These are phyloP conservation scores for Gigaspora rosea DNA, from an alignment of 192 early-diverging fungal genomes.

Conservation along the genomic window DNA sequence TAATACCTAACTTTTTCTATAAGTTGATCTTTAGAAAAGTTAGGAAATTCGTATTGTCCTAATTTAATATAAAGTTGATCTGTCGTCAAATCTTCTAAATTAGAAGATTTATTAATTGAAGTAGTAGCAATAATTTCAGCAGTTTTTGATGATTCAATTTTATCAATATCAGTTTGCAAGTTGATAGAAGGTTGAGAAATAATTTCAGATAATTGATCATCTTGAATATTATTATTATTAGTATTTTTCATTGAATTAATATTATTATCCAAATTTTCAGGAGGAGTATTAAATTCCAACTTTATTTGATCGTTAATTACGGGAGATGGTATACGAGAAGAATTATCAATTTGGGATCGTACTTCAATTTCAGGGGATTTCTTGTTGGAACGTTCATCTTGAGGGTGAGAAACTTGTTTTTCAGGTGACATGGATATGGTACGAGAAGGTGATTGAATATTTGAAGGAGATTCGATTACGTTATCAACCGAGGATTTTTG, in stretches of 20 bases:
- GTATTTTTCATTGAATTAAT: not conserved
- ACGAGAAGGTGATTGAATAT: too few species aligned
- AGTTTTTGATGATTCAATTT: slow-evolving; percentile 23
- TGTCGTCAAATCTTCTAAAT: slow-evolving; percentile 2
- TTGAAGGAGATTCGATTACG: not conserved
- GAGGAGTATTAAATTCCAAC: not conserved
- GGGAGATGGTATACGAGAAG: not conserved
- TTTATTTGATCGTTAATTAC: not conserved
- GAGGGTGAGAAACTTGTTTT: not conserved
- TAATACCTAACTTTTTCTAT: slow-evolving; percentile 1
- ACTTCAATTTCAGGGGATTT: not conserved
- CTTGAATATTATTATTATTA: not conserved
- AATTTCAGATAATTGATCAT: not conserved
- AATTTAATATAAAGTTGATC: not conserved
- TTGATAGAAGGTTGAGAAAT: too few species aligned
- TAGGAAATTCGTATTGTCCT: not conserved
- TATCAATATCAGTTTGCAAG: not conserved
- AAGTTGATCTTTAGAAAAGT: slow-evolving; percentile 9
- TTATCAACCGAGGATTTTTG: not conserved
- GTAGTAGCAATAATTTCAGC: not conserved
- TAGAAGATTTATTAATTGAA: not conserved
- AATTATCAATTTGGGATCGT: not conserved
- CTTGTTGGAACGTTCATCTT: not conserved
- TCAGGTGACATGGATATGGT: not conserved
- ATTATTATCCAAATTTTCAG: not conserved